Evolutionary conservation across 2,329 filamentous ascomycete genomes (phyloP), one percentile per base, ranked within the genome.

Genomic region (Talaromyces islandicus): DNA sequence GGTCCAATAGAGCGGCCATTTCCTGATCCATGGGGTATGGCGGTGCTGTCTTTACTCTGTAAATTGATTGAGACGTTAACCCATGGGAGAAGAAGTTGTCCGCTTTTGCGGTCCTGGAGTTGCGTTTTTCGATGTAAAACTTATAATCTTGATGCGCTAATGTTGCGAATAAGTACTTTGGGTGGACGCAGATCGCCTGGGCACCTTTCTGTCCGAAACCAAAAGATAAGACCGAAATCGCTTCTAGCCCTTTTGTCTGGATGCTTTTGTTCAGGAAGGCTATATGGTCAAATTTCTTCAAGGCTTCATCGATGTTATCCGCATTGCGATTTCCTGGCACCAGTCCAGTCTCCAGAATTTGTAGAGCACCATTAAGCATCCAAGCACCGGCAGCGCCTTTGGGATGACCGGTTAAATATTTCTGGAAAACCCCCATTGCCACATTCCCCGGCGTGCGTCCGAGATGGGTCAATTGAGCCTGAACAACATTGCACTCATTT

Each of bases 151-250:
- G 80, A 77, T 92, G 84, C 71, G 97, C 93, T 56, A 99, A 88
- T 17, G 91, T 88, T 55, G 94, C 94, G 69, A 88, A 99, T 61
- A 99, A 85, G 77, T 97, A 99, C 78, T 90, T 93, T 72, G 94
- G 91, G 75, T 99, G 93, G 57, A 99, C 89, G 82, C 93, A 94
- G 70, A 99, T 94, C 46, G 89, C 93, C 77, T 99, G 94, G 27
- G 94, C 91, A 71, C 94, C 94, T 85, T 97, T 99, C 78, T 99
- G 94, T 67, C 94, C 94, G 82, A 99, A 99, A 77, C 94, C 94
- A 76, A 99, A 99, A 0, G 94, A 99, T 9, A 94, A 99, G 64
- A 99, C 91, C 1, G 92, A 96, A 84, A 97, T 97, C 12, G 94
- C 94, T 81, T 97, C 97, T 81, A 99, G 84, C 64, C 94, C 94